phyloP scores from a whole-genome alignment of 2,329 filamentous ascomycete genomes.

The Botrytis tulipae region DNA sequence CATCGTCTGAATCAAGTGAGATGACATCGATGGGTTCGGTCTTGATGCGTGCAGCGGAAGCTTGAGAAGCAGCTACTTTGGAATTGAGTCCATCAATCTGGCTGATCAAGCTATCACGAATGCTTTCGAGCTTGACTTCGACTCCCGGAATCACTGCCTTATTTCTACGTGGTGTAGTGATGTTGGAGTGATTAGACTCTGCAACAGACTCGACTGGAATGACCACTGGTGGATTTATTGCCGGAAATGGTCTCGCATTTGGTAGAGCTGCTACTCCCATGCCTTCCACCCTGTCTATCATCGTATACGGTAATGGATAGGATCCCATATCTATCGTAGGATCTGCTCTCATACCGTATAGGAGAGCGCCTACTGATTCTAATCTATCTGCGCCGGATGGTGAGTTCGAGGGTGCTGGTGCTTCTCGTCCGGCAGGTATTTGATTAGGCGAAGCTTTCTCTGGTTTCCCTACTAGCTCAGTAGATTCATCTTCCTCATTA shows the following conservation, averaged over 20 bases:
- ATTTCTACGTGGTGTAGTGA: neutral
- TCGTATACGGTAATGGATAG: neutral
- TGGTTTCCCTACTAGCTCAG: neutral
- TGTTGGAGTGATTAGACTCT: neutral
- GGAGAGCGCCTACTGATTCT: neutral
- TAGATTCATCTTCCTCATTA: neutral
- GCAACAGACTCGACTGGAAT: neutral
- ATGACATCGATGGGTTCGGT: neutral
- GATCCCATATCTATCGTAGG: neutral
- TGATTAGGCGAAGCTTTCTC: neutral
- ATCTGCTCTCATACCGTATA: neutral
- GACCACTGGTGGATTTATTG: neutral
- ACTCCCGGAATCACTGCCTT: neutral
- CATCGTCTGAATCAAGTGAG: neutral
- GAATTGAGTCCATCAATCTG: neutral
- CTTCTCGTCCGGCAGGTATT: neutral
- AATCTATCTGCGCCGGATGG: neutral
- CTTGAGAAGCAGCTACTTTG: neutral
- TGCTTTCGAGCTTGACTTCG: neutral
- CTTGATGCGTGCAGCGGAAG: rapidly evolving
- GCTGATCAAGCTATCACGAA: neutral
- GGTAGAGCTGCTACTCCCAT: neutral
- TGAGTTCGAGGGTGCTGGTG: neutral
- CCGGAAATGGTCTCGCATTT: rapidly evolving
- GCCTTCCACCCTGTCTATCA: neutral